These are phyloP conservation scores for Candida montana DNA, from an alignment of 805 yeast genomes.

Conservation along the genomic window DNA sequence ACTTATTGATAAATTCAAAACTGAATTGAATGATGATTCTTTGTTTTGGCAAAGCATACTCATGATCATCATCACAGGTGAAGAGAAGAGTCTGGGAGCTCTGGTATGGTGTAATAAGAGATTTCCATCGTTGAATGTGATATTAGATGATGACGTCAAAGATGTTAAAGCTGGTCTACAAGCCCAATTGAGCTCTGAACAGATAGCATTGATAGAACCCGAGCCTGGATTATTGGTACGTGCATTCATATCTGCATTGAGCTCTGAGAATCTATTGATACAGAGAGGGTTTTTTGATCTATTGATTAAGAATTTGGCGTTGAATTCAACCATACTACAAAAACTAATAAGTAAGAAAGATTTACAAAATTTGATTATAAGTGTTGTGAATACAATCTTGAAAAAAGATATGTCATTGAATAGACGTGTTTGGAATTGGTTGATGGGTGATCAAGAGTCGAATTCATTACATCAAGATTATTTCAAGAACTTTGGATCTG, in stretches of 20 bases:
- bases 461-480: conserved; percentile 31
- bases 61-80: conserved; percentile 66
- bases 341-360: conserved; percentile 45
- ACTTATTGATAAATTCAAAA: conserved; percentile 55
- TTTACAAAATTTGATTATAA: conserved; percentile 49
- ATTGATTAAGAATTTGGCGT: conserved; percentile 58
- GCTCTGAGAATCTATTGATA: conserved; percentile 62
- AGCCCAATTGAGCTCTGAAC: conserved; percentile 38
- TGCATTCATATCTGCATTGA: conserved; percentile 66
- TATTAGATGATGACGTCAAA: conserved; percentile 18
- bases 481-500: conserved; percentile 53
- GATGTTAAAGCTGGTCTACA: conserved; percentile 24
- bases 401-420: conserved; percentile 91
- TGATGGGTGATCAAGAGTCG: conserved; percentile 56
- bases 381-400: conserved; percentile 63
- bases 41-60: conserved; percentile 87
- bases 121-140: conserved; percentile 54
- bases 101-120: conserved; percentile 65
- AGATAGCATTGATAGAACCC: conserved; percentile 59
- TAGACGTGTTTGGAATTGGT: conserved; percentile 90
- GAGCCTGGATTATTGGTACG: conserved; percentile 76
- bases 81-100: conserved; percentile 81
- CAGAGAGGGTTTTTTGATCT: conserved; percentile 88
- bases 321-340: conserved; percentile 55
- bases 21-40: conserved; percentile 54